Conservation (phyloP, 345 rosid genomes). For the Dimocarpus longan region DNA sequence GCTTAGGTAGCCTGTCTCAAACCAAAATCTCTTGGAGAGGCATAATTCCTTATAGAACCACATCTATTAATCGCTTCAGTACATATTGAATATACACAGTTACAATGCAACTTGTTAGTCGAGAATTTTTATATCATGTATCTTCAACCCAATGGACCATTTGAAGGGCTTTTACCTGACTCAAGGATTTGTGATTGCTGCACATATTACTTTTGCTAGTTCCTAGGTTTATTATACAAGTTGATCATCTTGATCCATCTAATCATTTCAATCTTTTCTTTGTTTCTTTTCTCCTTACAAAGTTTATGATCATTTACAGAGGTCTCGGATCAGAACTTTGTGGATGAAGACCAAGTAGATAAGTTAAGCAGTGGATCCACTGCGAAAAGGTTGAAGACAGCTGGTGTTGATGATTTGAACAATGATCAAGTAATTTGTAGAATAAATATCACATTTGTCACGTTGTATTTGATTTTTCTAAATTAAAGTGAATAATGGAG, state of each 20-base stretch:
- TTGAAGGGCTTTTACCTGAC: background rate
- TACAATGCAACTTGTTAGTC: background rate
- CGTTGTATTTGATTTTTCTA: background rate
- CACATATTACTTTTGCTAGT: slow-evolving; percentile 1
- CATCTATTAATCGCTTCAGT: background rate
- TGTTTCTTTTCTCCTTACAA: background rate
- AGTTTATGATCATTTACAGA: slow-evolving; percentile 44
- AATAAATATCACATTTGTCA: background rate
- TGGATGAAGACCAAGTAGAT: slow-evolving; percentile 39
- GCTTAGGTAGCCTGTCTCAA: background rate
- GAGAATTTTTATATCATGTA: background rate
- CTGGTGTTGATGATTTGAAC: slow-evolving; percentile 24
- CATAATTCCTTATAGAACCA: background rate
- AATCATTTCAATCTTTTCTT: slow-evolving; percentile 1
- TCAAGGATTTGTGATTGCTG: background rate
- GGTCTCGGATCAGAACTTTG: slow-evolving; percentile 79
- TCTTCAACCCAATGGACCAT: background rate
- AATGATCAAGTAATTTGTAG: slow-evolving; percentile 32
- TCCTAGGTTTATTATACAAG: background rate
- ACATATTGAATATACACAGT: background rate
- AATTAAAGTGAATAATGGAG: background rate
- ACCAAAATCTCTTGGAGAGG: background rate
- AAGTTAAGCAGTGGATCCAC: slow-evolving; percentile 17
- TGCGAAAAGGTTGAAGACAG: slow-evolving; percentile 38
- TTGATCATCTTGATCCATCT: background rate